These are phyloP conservation scores for Coemansia sp. DNA, from an alignment of 192 early-diverging fungal species.

Conservation along the genomic window DNA sequence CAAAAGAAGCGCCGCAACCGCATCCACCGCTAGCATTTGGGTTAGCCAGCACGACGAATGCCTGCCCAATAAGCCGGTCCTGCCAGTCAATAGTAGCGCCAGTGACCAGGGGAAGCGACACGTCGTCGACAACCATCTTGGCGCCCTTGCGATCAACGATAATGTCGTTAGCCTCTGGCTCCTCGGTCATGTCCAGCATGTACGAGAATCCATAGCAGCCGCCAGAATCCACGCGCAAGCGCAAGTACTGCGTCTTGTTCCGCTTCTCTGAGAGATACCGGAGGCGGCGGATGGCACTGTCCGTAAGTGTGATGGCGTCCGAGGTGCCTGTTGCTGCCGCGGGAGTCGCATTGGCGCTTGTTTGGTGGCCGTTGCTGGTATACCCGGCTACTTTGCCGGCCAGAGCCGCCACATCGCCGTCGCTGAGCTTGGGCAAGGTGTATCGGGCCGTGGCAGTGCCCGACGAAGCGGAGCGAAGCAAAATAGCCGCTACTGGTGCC, in stretches of 20 bases:
- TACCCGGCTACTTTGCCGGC: slow-evolving; percentile 30
- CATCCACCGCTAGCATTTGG: slow-evolving; percentile 73
- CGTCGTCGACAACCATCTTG: slow-evolving; percentile 70
- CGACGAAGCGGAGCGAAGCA: background rate
- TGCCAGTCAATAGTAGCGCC: slow-evolving; percentile 81
- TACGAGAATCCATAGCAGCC: slow-evolving; percentile 91
- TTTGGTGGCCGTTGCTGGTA: background rate
- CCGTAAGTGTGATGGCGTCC: slow-evolving; percentile 38
- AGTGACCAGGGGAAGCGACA: slow-evolving; percentile 73
- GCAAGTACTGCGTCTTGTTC: slow-evolving; percentile 59
- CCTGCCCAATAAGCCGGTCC: slow-evolving; percentile 79
- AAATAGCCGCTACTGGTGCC: background rate
- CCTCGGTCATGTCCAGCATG: slow-evolving; percentile 72
- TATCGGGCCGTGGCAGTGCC: slow-evolving; percentile 18
- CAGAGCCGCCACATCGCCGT: slow-evolving; percentile 18
- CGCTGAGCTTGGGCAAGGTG: slow-evolving; percentile 36
- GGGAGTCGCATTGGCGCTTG: background rate
- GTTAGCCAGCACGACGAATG: slow-evolving; percentile 77
- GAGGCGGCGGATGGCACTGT: slow-evolving; percentile 46
- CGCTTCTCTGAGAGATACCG: slow-evolving; percentile 42
- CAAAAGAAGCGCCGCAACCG: slow-evolving; percentile 73
- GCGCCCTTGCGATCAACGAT: slow-evolving; percentile 73
- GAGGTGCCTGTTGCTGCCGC: background rate
- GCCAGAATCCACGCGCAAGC: slow-evolving; percentile 80
- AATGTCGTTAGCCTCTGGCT: slow-evolving; percentile 69